These are phyloP conservation scores for Plasmodium gaboni DNA, from an alignment of 169 alveolate genomes.

Conservation along the genomic window DNA sequence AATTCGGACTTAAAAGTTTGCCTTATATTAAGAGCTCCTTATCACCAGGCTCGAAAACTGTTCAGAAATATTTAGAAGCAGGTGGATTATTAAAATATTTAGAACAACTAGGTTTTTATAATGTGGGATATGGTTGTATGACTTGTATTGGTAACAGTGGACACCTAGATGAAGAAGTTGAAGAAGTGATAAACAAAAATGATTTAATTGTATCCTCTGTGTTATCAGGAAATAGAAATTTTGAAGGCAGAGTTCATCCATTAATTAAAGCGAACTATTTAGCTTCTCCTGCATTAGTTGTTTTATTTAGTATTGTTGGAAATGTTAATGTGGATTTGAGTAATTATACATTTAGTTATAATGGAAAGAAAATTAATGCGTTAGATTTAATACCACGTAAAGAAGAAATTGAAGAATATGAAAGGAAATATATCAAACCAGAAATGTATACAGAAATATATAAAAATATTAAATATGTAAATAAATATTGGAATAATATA, in stretches of 20 bases:
- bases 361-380: slow-evolving; percentile 92
- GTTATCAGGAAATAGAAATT: slow-evolving; percentile 96
- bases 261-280: slow-evolving; percentile 95
- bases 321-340: slow-evolving; percentile 93
- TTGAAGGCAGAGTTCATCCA: slow-evolving; percentile 97
- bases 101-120: slow-evolving; percentile 94
- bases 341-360: slow-evolving; percentile 92
- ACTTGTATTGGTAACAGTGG: slow-evolving; percentile 98
- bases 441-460: slow-evolving; percentile 94
- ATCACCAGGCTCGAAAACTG: slow-evolving; percentile 95
- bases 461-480: slow-evolving; percentile 91
- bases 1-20: slow-evolving; percentile 90
- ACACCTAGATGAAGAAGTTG: slow-evolving; percentile 93
- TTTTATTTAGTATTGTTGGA: slow-evolving; percentile 97
- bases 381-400: slow-evolving; percentile 95
- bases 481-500: slow-evolving; percentile 94
- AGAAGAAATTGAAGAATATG: slow-evolving; percentile 88
- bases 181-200: slow-evolving; percentile 89
- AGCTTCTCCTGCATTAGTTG: slow-evolving; percentile 98
- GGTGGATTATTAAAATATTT: slow-evolving; percentile 91
- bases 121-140: slow-evolving; percentile 98
- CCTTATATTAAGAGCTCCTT: slow-evolving; percentile 96
- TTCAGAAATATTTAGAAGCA: slow-evolving; percentile 83
- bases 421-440: slow-evolving; percentile 90
- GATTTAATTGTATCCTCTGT: slow-evolving; percentile 95